phyloP scores from a whole-genome alignment of 106 monocot species.

The Acanthochlamys bracteata region DNA sequence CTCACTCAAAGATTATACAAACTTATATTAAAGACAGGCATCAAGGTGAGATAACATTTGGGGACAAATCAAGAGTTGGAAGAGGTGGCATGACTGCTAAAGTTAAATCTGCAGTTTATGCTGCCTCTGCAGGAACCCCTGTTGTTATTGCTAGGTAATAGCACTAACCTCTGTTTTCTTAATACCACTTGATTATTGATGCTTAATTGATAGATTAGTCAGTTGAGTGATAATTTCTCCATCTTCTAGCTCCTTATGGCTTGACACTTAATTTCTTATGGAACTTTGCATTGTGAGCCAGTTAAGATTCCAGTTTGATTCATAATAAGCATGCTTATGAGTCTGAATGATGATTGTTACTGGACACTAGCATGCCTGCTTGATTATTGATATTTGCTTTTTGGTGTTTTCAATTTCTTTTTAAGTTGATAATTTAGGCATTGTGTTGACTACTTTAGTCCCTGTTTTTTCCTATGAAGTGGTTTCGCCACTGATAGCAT shows the following conservation, averaged over 20 bases:
- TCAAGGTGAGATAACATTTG: conserved; percentile 85
- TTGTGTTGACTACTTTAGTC: background rate
- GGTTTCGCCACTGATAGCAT: conserved; percentile 76
- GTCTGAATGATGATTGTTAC: too few relatives aligned
- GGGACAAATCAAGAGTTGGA: conserved; percentile 91
- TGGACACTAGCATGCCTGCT: background rate
- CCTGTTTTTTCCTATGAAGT: conserved; percentile 26
- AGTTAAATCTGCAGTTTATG: conserved; percentile 76
- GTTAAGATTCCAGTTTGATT: too few relatives aligned
- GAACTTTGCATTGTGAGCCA: too few relatives aligned
- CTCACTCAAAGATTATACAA: conserved; percentile 72
- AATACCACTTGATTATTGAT: too few relatives aligned
- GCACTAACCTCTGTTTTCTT: too few relatives aligned
- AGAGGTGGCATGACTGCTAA: conserved; percentile 95
- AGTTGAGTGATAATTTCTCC: too few relatives aligned
- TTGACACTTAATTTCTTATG: too few relatives aligned
- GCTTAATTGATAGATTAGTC: too few relatives aligned
- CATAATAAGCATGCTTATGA: too few relatives aligned
- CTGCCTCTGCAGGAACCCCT: conserved; percentile 69
- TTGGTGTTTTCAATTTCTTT: background rate
- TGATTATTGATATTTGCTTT: background rate
- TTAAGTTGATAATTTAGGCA: too few relatives aligned
- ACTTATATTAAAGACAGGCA: conserved; percentile 83
- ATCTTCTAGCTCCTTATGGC: too few relatives aligned
- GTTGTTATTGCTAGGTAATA: conserved; percentile 81